Conservation (phyloP, 257 asterid species). For the Ligustrum vulgare region DNA sequence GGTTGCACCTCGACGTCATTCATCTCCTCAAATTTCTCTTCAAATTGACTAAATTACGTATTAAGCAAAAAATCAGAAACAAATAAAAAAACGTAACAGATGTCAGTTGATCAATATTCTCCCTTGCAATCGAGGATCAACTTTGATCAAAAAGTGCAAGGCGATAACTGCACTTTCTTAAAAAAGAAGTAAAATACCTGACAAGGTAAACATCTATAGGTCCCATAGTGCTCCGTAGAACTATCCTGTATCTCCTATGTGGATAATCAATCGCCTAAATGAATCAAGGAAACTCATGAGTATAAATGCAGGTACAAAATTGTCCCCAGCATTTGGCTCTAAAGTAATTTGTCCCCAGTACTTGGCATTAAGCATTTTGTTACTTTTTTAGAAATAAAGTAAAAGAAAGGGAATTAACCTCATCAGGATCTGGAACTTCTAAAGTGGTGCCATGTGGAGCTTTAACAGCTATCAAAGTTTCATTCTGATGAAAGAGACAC, state of each 20-base stretch:
- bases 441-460: conserved; percentile 97
- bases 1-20: conserved; percentile 50
- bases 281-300: conserved; percentile 9
- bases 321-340: neutral
- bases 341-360: conserved; percentile 5
- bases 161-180: neutral
- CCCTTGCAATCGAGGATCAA: neutral
- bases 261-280: conserved; percentile 87
- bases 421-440: conserved; percentile 96
- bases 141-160: conserved; percentile 5
- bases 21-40: conserved; percentile 72
- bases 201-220: conserved; percentile 85
- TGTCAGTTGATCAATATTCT: conserved; percentile 8
- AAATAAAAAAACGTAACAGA: conserved; percentile 15
- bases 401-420: conserved; percentile 45
- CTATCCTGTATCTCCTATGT: conserved; percentile 84
- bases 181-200: conserved; percentile 48
- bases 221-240: conserved; percentile 86
- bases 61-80: neutral
- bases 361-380: conserved; percentile 4
- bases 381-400: neutral
- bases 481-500: conserved; percentile 51
- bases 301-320: neutral
- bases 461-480: conserved; percentile 89
- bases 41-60: conserved; percentile 55